phyloP scores from a whole-genome alignment of 2,329 filamentous ascomycete species.

The Fusarium coicis region DNA sequence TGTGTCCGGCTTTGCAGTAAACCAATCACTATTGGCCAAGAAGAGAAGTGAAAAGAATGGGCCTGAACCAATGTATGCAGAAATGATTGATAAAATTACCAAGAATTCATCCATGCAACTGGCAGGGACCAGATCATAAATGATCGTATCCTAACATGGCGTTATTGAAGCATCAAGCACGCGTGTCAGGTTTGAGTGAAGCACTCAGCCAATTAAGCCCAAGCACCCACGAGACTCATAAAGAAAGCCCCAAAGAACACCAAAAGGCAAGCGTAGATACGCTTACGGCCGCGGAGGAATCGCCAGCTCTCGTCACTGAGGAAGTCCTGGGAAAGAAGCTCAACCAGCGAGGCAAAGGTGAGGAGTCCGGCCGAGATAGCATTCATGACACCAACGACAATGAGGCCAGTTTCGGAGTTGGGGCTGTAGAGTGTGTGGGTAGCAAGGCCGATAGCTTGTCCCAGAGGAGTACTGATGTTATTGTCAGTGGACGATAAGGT shows the following conservation, averaged over 20 bases:
- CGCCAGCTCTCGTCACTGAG: conserved; percentile 72
- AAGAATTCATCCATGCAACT: neutral
- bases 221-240: conserved; percentile 73
- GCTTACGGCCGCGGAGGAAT: conserved; percentile 62
- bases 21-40: neutral
- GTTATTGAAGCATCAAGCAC: neutral
- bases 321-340: conserved; percentile 78
- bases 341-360: conserved; percentile 76
- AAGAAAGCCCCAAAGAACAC: conserved; percentile 69
- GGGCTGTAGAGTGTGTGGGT: conserved; percentile 78
- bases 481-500: conserved; percentile 19
- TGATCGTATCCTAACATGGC: neutral
- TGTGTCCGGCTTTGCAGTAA: neutral
- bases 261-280: conserved; percentile 65
- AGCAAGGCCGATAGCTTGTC: conserved; percentile 77
- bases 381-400: conserved; percentile 80
- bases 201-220: conserved; percentile 58
- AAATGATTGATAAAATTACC: neutral
- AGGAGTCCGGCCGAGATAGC: conserved; percentile 78
- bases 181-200: neutral
- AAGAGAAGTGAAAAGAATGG: neutral
- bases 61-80: neutral
- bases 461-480: conserved; percentile 70
- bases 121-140: neutral
- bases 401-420: conserved; percentile 70